Conservation (phyloP, 2,329 filamentous ascomycete genomes). For the Talaromyces sp. region DNA sequence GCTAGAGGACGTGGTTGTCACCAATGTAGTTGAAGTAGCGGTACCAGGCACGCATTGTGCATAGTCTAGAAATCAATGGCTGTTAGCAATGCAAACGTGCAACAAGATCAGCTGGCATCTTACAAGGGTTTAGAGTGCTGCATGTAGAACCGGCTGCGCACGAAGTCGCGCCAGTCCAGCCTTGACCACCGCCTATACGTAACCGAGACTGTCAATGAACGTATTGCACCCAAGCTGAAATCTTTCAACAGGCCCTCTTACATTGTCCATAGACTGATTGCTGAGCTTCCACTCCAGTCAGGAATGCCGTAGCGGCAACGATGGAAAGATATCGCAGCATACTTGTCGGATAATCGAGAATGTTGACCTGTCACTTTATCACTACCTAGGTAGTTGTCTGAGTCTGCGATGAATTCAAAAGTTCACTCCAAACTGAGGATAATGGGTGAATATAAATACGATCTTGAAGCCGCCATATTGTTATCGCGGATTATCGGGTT, state of each 20-base stretch:
- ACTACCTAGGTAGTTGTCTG: neutral
- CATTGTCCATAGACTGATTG: constrained; percentile 14
- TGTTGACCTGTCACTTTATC: neutral
- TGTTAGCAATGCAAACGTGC: neutral
- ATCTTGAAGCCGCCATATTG: neutral
- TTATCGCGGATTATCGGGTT: constrained; percentile 15
- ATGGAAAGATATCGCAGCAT: constrained; percentile 10
- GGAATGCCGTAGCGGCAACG: neutral
- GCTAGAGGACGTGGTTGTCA: constrained; percentile 3
- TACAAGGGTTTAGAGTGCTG: constrained; percentile 9
- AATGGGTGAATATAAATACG: neutral
- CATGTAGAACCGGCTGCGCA: constrained; percentile 13
- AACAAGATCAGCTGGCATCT: neutral
- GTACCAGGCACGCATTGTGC: constrained; percentile 12
- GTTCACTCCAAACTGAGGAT: neutral
- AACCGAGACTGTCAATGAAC: neutral
- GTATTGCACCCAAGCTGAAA: neutral
- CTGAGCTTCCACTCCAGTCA: constrained; percentile 11
- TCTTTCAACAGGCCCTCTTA: neutral
- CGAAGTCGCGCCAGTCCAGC: neutral
- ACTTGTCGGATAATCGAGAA: neutral
- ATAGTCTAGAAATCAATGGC: neutral
- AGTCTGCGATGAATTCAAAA: neutral
- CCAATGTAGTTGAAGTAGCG: constrained; percentile 7
- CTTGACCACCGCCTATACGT: constrained; percentile 4